Percentiles rank a stretch among this genome's conserved stretches.
Conservation (phyloP, 805 yeast genomes). For the Wickerhamomyces rabaulensis region DNA sequence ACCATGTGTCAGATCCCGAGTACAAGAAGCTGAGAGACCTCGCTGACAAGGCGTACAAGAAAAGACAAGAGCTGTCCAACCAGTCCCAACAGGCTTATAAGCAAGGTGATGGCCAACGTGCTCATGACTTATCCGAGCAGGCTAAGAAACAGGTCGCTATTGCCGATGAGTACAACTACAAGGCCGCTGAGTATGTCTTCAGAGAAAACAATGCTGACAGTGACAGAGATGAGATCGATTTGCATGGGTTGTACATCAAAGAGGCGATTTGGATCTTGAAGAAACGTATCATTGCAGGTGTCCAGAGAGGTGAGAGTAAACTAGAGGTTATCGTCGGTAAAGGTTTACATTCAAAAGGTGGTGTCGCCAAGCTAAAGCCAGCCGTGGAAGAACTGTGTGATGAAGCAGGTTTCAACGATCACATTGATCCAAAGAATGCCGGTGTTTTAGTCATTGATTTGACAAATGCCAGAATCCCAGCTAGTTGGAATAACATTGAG, state of each 20-base stretch:
- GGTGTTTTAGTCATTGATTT: slow-evolving; percentile 79
- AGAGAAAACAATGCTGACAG: slow-evolving; percentile 84
- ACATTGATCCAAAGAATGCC: slow-evolving; percentile 63
- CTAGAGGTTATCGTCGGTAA: slow-evolving; percentile 89
- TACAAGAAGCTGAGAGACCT: slow-evolving; percentile 58
- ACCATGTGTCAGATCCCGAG: slow-evolving; percentile 27
- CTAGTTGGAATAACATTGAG: slow-evolving; percentile 24
- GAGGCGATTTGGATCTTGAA: slow-evolving; percentile 81
- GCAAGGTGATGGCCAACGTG: slow-evolving; percentile 65
- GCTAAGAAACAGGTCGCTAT: slow-evolving; percentile 54
- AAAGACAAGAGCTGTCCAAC: slow-evolving; percentile 48
- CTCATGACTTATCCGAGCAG: slow-evolving; percentile 66
- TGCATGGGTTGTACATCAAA: slow-evolving; percentile 86
- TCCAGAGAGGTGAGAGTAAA: slow-evolving; percentile 49
- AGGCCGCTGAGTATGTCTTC: slow-evolving; percentile 90
- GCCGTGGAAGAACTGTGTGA: slow-evolving; percentile 77
- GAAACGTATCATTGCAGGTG: slow-evolving; percentile 64
- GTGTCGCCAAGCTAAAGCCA: slow-evolving; percentile 84
- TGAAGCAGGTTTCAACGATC: slow-evolving; percentile 55
- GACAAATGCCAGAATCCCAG: slow-evolving; percentile 40
- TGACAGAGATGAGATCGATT: slow-evolving; percentile 80
- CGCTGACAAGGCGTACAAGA: slow-evolving; percentile 64
- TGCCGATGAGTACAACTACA: slow-evolving; percentile 65
- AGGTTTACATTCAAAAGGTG: slow-evolving; percentile 77
- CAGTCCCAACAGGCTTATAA: slow-evolving; percentile 77